Conservation (phyloP, 1,139 yeast species). For the Blastobotrys capitulatus region DNA sequence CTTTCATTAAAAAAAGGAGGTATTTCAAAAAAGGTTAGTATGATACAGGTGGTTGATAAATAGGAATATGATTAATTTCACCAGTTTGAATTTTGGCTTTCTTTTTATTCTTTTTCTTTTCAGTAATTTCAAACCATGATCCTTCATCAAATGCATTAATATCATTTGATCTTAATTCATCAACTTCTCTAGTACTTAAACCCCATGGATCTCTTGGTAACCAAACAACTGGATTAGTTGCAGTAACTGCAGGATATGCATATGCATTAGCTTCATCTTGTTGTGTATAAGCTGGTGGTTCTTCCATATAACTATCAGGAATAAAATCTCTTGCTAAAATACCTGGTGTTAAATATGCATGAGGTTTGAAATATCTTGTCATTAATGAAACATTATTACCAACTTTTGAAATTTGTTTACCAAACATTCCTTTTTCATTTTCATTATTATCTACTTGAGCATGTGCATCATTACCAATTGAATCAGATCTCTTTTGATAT, state of each 20-base stretch:
- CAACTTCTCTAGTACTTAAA: slow-evolving; percentile 56
- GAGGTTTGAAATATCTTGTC: slow-evolving; percentile 47
- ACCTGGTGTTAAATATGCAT: slow-evolving; percentile 43
- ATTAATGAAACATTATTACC: slow-evolving; percentile 12
- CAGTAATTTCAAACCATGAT: slow-evolving; percentile 49
- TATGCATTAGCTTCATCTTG: slow-evolving; percentile 52
- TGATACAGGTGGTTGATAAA: slow-evolving; percentile 21
- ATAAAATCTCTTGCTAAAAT: slow-evolving; percentile 26
- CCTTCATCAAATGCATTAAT: slow-evolving; percentile 61
- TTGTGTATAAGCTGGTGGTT: slow-evolving; percentile 27
- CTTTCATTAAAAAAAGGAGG: background rate
- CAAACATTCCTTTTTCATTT: background rate
- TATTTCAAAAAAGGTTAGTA: slow-evolving; percentile 17
- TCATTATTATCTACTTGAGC: background rate
- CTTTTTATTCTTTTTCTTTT: slow-evolving; percentile 30
- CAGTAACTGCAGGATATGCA: slow-evolving; percentile 65
- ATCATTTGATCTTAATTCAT: slow-evolving; percentile 34
- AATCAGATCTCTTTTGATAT: background rate
- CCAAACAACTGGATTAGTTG: slow-evolving; percentile 73
- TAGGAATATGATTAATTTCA: slow-evolving; percentile 23
- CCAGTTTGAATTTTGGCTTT: slow-evolving; percentile 18
- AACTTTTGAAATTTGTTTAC: background rate
- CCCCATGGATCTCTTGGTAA: slow-evolving; percentile 85
- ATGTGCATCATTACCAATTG: slow-evolving; percentile 2
- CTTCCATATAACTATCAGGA: slow-evolving; percentile 42